Evolutionary conservation across 208 protist species (phyloP), one percentile per base, ranked within the genome.

Genomic region (Crithidia fasciculata): DNA sequence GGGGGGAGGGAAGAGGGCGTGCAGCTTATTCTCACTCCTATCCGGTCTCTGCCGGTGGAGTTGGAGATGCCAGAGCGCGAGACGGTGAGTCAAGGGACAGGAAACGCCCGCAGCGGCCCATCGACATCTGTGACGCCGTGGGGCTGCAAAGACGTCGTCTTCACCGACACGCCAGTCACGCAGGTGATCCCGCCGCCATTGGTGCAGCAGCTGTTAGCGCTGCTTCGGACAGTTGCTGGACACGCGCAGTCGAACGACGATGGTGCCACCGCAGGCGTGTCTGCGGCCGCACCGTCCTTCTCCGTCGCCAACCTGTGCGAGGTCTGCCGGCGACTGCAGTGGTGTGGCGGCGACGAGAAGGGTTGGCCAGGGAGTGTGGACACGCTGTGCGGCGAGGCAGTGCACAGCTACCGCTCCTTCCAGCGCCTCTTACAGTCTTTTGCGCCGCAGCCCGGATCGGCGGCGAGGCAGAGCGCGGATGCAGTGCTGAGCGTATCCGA

Each of bases 41-140:
- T 74, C n/a, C 67, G 74, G 28, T 69, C 68, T 40, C 53, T 80
- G 16, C 50, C 55, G 1, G 67, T 80, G 28, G 74, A 80, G 74
- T 52, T 80, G 47, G 47, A n/a, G 12, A 12, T 65, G 16, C 37
- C 67, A 41, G 67, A 74, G n/a, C 39, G 65, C n/a, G 52, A 54
- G 10, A 37, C 8, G 15, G 28, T 28, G 28, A 28, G 28, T 28
- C 28, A 28, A 28, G 28, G 28, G 28, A 15, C 45, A 13, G 9
- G 45, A 13, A 13, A 49, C 9, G 45, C 45, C 9, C 45, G 45
- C 12, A 13, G 12, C 7, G 9, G 7, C 9, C 45, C 60, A 39
- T 15, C 52, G 28, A 5, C 18, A 8, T 39, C 16, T n/a, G 15
- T 52, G 28, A 12, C 19, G 10, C 44, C 74, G 49, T 80, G 74